Base-by-base conservation (phyloP, 495 filamentous ascomycete species). In the Margaritispora aquatica region DNA sequence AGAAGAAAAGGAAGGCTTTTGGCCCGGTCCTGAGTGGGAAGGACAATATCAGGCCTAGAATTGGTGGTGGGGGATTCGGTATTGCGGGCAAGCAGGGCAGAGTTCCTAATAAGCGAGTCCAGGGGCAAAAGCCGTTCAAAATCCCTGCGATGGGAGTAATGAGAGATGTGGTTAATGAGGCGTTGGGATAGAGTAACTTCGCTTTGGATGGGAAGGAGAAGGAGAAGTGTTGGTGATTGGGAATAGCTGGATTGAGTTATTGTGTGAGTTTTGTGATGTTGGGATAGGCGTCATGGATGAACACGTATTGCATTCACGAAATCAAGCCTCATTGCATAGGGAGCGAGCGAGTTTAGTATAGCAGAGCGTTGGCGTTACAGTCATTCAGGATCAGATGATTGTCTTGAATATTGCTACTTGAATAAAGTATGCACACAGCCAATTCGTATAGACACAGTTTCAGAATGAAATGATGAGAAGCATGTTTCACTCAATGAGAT, bases 71-170 rank as follows among this genome's bases (percentile, higher is more conserved):
- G 19, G 38, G 22, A 54, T 23, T 44, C 21, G 26, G 22, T 13
- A 11, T 50, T 17, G 57, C 9, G 15, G 47, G 46, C 1, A 44
- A 11, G 36, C 13, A 44, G 51, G 58, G 17, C 47, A 26, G 54
- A 23, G 26, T 29, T 9, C 52, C 44, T 13, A 46, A 20, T n/a
- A 65, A 58, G 53, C 59, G 51, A 50, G 52, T 60, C 54, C 58
- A 59, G 1, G 72, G 73, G 51, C 68, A 74, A 26, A 71, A 68
- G 51, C 73, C 67, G 7, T 71, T 70, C 20, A 76, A 66, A 9
- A 74, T 65, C 1, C 72, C 72, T 9, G 66, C 65, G 29, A 72
- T 72, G 48, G 61, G 59, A 5, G 71, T 69, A 47, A 70, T 73
- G 48, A 61, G 61, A 0, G 70, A 64, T 54, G 72, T 72, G 20